phyloP scores from a whole-genome alignment of 164 flowering plant species.

The Malania oleifera region DNA sequence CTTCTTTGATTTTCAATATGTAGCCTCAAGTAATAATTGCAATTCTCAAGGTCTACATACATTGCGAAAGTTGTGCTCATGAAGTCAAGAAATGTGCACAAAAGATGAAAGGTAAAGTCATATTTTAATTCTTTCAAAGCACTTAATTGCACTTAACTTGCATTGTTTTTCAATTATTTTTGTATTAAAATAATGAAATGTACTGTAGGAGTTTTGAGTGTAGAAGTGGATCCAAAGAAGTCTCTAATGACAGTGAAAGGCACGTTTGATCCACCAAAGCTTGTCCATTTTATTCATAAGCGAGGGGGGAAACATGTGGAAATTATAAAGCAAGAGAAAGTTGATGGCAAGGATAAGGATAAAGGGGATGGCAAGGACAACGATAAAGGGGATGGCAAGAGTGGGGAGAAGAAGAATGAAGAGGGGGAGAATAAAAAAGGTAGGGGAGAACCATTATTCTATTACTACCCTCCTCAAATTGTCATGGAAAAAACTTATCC shows the following conservation, averaged over 20 bases:
- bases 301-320: too few relatives aligned
- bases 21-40: constrained; percentile 27
- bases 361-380: neutral
- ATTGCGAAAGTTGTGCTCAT: constrained; percentile 44
- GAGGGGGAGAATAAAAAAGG: neutral
- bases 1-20: neutral
- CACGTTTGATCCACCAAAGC: too few relatives aligned
- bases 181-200: too few relatives aligned
- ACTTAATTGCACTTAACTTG: too few relatives aligned
- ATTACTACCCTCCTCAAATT: neutral
- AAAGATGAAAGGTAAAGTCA: constrained; percentile 44
- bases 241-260: too few relatives aligned
- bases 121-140: too few relatives aligned
- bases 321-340: too few relatives aligned
- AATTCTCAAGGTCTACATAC: constrained; percentile 32
- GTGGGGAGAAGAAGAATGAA: neutral
- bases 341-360: too few relatives aligned
- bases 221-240: too few relatives aligned
- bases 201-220: too few relatives aligned
- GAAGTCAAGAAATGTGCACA: constrained; percentile 29
- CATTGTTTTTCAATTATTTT: too few relatives aligned
- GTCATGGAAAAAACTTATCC: neutral
- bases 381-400: neutral
- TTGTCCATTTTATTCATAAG: too few relatives aligned
- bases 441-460: neutral